These are phyloP conservation scores for Penicillium canescens DNA, from an alignment of 495 filamentous ascomycete genomes.

Conservation along the genomic window DNA sequence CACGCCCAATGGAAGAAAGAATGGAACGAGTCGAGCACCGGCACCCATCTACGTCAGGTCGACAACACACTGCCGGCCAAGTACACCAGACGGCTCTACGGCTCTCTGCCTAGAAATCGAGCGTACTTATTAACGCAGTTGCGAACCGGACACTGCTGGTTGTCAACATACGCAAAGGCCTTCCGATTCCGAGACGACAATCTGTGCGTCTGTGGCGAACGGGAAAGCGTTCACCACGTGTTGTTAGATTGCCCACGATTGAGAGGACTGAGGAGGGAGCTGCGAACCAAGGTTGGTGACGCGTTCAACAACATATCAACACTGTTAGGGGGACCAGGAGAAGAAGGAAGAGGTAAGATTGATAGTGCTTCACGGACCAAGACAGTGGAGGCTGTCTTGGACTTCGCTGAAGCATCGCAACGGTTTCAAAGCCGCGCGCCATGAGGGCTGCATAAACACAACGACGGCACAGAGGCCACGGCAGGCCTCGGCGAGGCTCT, in stretches of 20 bases:
- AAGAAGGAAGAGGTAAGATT: too few species aligned
- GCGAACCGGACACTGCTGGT: constrained; percentile 13
- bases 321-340: too few species aligned
- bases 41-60: constrained; percentile 7
- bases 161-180: constrained; percentile 7
- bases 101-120: constrained; percentile 5
- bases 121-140: constrained; percentile 18
- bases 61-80: constrained; percentile 7
- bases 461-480: too few species aligned
- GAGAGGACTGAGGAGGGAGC: constrained; percentile 4
- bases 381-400: too few species aligned
- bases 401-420: too few species aligned
- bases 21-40: constrained; percentile 6
- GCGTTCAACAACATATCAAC: too few species aligned
- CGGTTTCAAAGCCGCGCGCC: too few species aligned
- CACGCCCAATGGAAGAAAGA: not conserved
- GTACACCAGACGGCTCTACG: constrained; percentile 11
- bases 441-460: too few species aligned
- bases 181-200: constrained; percentile 10
- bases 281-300: constrained; percentile 11
- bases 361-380: too few species aligned
- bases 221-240: constrained; percentile 6
- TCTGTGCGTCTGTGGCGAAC: constrained; percentile 11
- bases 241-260: too few species aligned
- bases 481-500: too few species aligned